phyloP scores from a whole-genome alignment of 768 basidiomycete species.

The Pleurotus salmoneostramineus region DNA sequence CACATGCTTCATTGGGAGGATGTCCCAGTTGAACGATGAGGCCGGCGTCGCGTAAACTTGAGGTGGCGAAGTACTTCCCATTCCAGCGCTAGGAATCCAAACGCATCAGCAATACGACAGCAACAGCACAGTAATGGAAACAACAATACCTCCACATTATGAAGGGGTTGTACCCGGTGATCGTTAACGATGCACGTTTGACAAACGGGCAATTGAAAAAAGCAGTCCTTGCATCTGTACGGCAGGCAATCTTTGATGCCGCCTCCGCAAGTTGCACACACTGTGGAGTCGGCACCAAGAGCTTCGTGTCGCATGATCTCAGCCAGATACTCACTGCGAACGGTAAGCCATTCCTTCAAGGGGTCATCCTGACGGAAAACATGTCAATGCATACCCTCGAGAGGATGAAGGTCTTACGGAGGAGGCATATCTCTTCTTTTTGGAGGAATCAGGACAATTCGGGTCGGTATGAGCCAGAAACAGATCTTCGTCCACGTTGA shows the following conservation, averaged over 20 bases:
- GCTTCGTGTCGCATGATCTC: background rate
- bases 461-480: background rate
- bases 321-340: background rate
- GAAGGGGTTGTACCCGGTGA: background rate
- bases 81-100: constrained; percentile 3
- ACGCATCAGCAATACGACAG: background rate
- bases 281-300: background rate
- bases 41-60: constrained; percentile 3
- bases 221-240: constrained; percentile 11
- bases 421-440: background rate
- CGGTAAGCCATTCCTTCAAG: background rate
- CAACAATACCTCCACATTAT: background rate
- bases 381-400: background rate
- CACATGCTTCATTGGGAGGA: background rate
- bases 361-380: background rate
- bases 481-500: background rate
- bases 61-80: constrained; percentile 1
- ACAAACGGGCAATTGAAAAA: constrained; percentile 6
- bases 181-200: background rate
- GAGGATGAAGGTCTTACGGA: background rate
- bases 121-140: background rate
- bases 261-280: background rate
- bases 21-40: constrained; percentile 9
- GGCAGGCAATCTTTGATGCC: background rate
- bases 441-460: background rate